phyloP scores from a whole-genome alignment of 768 basidiomycete genomes.

The Collybia sp. region DNA sequence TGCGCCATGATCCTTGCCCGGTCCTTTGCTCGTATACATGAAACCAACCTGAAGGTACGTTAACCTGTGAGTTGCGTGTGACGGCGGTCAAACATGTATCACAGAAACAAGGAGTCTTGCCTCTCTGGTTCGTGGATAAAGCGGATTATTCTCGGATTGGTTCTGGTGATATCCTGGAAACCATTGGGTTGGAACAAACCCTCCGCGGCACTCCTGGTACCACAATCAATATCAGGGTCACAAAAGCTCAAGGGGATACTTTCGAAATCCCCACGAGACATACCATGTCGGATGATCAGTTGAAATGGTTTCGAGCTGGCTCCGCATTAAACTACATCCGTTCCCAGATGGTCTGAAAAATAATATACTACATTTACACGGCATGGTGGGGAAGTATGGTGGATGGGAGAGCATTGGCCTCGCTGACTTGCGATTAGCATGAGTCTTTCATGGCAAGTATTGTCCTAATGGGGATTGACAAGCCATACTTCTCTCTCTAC shows the following conservation, averaged over 20 bases:
- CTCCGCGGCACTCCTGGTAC: conserved; percentile 44
- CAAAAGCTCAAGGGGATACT: conserved; percentile 52
- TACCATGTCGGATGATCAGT: conserved; percentile 86
- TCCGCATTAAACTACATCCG: conserved; percentile 90
- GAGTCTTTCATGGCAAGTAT: not conserved
- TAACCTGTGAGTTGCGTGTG: not conserved
- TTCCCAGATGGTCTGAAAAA: conserved; percentile 34
- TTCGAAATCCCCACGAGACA: conserved; percentile 76
- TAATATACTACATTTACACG: not conserved
- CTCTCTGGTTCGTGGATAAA: conserved; percentile 90
- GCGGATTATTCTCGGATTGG: conserved; percentile 81
- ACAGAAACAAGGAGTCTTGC: conserved; percentile 96
- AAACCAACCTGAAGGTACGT: conserved; percentile 89
- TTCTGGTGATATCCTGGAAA: conserved; percentile 79
- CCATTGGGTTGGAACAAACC: conserved; percentile 73
- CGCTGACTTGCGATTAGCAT: too few relatives aligned
- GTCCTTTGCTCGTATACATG: conserved; percentile 97
- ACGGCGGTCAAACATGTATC: conserved; percentile 6
- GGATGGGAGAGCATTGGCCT: too few relatives aligned
- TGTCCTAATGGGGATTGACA: conserved; percentile 3
- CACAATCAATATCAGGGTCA: conserved; percentile 58
- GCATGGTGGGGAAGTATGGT: not conserved
- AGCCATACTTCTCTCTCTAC: conserved; percentile 9
- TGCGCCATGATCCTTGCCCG: conserved; percentile 85
- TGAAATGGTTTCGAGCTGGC: conserved; percentile 86